Percentiles rank a stretch among this genome's conserved stretches.
These are phyloP conservation scores for Dunaliella sp. DNA, from an alignment of 139 green algal genomes.

Conservation along the genomic window DNA sequence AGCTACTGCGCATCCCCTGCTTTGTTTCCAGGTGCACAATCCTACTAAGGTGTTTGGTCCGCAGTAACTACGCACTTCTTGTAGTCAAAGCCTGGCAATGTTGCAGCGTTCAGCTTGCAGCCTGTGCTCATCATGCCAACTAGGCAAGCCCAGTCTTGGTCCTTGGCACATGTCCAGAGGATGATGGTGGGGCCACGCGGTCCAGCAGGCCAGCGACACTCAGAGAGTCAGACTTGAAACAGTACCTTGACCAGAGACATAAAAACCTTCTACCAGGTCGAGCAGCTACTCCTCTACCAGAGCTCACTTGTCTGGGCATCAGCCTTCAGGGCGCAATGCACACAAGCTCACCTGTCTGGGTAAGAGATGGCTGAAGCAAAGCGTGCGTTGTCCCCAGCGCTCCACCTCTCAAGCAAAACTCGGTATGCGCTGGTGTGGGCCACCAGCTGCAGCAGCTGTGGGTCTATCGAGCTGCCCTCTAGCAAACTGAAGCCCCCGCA, in stretches of 20 bases:
- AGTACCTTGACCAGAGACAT: neutral
- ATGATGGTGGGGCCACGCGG: no score
- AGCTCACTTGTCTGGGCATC: neutral
- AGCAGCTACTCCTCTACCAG: neutral
- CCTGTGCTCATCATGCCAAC: no score
- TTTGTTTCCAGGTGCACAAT: neutral
- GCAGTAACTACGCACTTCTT: neutral
- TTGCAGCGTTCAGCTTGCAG: no score
- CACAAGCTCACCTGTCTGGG: conserved; percentile 56
- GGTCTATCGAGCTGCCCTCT: conserved; percentile 57
- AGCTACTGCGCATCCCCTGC: no score
- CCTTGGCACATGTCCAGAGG: no score
- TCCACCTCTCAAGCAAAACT: neutral
- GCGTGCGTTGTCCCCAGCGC: conserved; percentile 46
- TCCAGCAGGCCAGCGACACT: no score
- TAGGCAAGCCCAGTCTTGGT: no score
- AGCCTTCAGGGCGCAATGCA: no score
- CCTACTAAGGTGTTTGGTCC: neutral
- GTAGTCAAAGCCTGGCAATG: neutral
- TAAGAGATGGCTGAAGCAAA: conserved; percentile 61
- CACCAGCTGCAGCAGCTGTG: conserved; percentile 80
- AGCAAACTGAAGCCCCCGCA: conserved; percentile 60
- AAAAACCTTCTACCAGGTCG: neutral
- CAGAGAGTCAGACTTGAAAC: no score
- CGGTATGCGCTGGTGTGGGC: conserved; percentile 73